Conservation (phyloP, 2,329 filamentous ascomycete genomes). For the Alternaria postmessia region DNA sequence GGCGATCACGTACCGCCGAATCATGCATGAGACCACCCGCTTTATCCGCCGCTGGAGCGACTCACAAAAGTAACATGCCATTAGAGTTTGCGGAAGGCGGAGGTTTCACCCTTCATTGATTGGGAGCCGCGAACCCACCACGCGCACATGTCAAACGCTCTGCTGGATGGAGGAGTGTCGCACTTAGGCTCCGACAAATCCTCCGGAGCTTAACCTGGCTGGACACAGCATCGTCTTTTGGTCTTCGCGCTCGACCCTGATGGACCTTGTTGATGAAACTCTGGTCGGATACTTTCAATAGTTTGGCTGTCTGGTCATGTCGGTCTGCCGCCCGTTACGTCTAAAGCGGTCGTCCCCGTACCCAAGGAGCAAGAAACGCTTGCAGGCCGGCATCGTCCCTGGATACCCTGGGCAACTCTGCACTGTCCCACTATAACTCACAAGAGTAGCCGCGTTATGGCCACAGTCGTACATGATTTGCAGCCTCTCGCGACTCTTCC, state of each 20-base stretch:
- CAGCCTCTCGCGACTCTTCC: not conserved
- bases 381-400: not conserved
- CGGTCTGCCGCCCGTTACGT: not conserved
- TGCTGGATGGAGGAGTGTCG: conserved; percentile 1
- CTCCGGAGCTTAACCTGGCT: conserved; percentile 4
- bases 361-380: not conserved
- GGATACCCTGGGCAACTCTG: conserved; percentile 11
- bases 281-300: not conserved
- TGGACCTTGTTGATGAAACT: not conserved
- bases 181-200: conserved; percentile 7
- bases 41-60: conserved; percentile 11
- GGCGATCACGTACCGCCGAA: conserved; percentile 1
- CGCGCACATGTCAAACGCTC: conserved; percentile 19
- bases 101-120: conserved; percentile 18
- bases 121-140: conserved; percentile 10
- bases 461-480: not conserved
- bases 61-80: conserved; percentile 12
- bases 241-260: not conserved
- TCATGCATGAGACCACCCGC: conserved; percentile 9
- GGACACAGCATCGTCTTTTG: conserved; percentile 3
- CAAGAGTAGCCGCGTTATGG: conserved; percentile 5
- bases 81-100: conserved; percentile 7
- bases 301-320: not conserved
- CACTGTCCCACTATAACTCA: not conserved
- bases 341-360: not conserved